phyloP scores from a whole-genome alignment of 1,284 basidiomycete genomes.

The Puccinia polysora region DNA sequence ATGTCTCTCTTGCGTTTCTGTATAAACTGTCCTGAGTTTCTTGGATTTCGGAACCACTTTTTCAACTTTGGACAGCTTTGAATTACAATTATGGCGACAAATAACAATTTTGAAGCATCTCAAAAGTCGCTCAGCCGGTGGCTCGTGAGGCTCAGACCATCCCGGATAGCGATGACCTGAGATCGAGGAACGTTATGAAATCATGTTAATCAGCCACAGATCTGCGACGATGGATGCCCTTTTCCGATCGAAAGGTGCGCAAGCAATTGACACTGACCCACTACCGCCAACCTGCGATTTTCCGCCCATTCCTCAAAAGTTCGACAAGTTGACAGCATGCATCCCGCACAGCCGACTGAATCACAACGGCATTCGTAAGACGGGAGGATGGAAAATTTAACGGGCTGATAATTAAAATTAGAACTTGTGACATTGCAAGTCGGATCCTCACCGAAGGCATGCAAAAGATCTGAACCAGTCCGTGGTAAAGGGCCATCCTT shows the following conservation, averaged over 20 bases:
- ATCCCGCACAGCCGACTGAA: constrained; percentile 36
- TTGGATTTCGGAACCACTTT: constrained; percentile 35
- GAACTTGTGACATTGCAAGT: no score
- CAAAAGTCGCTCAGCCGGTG: constrained; percentile 10
- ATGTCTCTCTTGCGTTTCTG: constrained; percentile 38
- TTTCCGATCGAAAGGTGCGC: no score
- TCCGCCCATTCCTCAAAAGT: constrained; percentile 36
- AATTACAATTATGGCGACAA: constrained; percentile 23
- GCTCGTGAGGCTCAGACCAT: constrained; percentile 14
- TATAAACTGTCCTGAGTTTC: constrained; percentile 29
- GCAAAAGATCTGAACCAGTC: constrained; percentile 25
- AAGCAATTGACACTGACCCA: constrained; percentile 3
- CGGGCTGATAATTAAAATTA: background rate
- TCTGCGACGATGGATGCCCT: background rate
- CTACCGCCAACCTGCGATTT: constrained; percentile 28
- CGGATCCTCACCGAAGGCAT: constrained; percentile 39
- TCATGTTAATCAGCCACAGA: background rate
- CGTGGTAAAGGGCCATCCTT: constrained; percentile 28
- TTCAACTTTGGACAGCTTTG: constrained; percentile 28
- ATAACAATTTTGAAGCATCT: constrained; percentile 22
- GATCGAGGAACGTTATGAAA: background rate
- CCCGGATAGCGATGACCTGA: constrained; percentile 27
- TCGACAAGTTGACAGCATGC: constrained; percentile 36
- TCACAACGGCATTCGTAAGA: background rate
- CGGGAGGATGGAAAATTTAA: background rate